Percentiles rank a stretch among this genome's conserved stretches.
These are phyloP conservation scores for Phialophora macrospora DNA, from an alignment of 2,329 filamentous ascomycete genomes.

Conservation along the genomic window DNA sequence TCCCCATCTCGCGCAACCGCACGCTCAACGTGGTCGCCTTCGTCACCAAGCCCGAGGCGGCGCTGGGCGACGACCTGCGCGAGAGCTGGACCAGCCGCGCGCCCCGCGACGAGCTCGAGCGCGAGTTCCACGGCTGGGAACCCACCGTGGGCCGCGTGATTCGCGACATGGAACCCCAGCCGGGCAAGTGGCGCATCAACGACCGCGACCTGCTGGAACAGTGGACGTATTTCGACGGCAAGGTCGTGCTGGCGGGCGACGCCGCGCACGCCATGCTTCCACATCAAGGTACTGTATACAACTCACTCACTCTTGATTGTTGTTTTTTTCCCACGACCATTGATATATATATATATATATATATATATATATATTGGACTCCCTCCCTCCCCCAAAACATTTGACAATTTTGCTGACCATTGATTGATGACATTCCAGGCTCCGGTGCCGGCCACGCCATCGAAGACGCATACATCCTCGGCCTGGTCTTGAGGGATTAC, in stretches of 20 bases:
- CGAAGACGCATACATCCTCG: constrained; percentile 60
- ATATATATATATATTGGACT: too few species aligned
- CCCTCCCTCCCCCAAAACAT: too few species aligned
- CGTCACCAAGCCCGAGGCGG: constrained; percentile 42
- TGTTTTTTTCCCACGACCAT: too few species aligned
- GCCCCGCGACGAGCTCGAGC: constrained; percentile 37
- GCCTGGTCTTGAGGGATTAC: constrained; percentile 20
- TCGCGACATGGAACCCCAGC: constrained; percentile 21
- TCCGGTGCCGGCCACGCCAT: constrained; percentile 69
- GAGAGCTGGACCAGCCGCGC: constrained; percentile 47
- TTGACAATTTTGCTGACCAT: not conserved
- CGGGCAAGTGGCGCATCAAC: constrained; percentile 31
- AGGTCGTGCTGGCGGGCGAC: constrained; percentile 42
- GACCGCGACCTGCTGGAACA: constrained; percentile 29
- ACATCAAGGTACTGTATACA: too few species aligned
- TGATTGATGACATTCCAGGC: constrained; percentile 56
- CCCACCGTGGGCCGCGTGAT: constrained; percentile 27
- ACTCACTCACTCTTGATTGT: too few species aligned
- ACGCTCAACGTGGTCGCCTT: constrained; percentile 48
- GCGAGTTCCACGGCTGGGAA: constrained; percentile 26
- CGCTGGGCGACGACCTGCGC: constrained; percentile 43
- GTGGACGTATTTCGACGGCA: constrained; percentile 33
- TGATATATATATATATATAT: too few species aligned
- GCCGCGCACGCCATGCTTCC: constrained; percentile 45
- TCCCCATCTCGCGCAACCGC: constrained; percentile 46